phyloP scores from a whole-genome alignment of 176 grass and related monocot species.

The Elymus sibiricus region DNA sequence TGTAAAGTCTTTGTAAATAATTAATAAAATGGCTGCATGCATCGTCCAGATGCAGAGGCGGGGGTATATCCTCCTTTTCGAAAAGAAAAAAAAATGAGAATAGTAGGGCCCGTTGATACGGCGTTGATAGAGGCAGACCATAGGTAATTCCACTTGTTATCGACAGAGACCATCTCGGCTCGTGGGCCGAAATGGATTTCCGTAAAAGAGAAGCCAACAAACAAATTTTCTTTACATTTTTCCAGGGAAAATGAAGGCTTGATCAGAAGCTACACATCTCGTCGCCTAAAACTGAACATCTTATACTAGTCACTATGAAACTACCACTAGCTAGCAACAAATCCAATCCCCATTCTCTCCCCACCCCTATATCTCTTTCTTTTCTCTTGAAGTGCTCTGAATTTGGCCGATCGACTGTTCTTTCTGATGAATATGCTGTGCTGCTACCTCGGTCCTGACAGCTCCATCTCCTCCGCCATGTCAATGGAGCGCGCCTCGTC shows the following conservation, averaged over 20 bases:
- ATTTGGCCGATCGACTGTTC: neutral
- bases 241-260: constrained; percentile 24
- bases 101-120: too few relatives aligned
- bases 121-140: too few relatives aligned
- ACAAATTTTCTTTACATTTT: neutral
- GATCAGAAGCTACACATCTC: constrained; percentile 39
- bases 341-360: neutral
- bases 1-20: too few relatives aligned
- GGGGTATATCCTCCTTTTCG: too few relatives aligned
- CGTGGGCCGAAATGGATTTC: too few relatives aligned
- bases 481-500: constrained; percentile 48
- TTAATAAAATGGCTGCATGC: too few relatives aligned
- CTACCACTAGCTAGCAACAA: constrained; percentile 12
- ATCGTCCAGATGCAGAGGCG: too few relatives aligned
- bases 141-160: too few relatives aligned
- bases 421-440: neutral
- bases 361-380: neutral
- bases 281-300: constrained; percentile 36
- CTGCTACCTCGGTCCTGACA: constrained; percentile 67
- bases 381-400: neutral
- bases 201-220: too few relatives aligned
- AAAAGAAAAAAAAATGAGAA: too few relatives aligned
- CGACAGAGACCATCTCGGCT: too few relatives aligned
- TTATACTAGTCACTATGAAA: constrained; percentile 17
- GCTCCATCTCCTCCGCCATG: constrained; percentile 78